Evolutionary conservation across 768 basidiomycete species (phyloP), one percentile per base, ranked within the genome.

Genomic region (Trametes elegans): DNA sequence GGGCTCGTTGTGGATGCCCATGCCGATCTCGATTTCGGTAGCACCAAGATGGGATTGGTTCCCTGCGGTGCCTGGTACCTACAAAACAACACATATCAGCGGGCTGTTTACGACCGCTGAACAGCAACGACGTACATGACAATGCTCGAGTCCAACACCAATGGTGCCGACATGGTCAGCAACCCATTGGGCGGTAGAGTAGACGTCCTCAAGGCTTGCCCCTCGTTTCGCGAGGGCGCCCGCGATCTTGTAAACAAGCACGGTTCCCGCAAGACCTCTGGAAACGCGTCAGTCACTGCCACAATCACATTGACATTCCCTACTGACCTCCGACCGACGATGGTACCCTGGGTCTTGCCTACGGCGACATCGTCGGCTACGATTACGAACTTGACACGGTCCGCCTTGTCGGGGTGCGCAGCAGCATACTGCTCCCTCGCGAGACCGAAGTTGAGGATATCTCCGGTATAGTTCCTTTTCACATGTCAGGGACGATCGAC

Each of bases 281-380:
- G 31, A 18, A 28, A 26, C 7, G 24, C 18, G 13, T 14, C 11
- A 40, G 23, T 49, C 39, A 13, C 31, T 27, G 31, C 19, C 19
- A 59, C 0, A 48, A 23, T 16, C 2, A 4, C 13, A 16, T 19
- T 2, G 7, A 27, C 11, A 28, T 18, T 13, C 31, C 40, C 7
- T 7, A 23, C 70, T 10, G 58, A 82, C 89, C 90, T 78, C 68
- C 93, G 77, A 19, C 93, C 93, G 26, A 96, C 92, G 45, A 95
- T 85, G 56, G 78, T 83, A 24, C 91, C 91, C 61, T 93, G 88
- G 1, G 82, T 81, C 58, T 75, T 80, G 11, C 89, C 90, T 24
- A 96, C 93, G 2, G 91, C 86, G 31, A 94, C 92, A 65, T 96
- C 93, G 66, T 96, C 93, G 6, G 87, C 92, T 5, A 96, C 90